Evolutionary conservation across 1,284 basidiomycete genomes (phyloP), one percentile per base, ranked within the genome.

Genomic region (Sporisorium sorghi): DNA sequence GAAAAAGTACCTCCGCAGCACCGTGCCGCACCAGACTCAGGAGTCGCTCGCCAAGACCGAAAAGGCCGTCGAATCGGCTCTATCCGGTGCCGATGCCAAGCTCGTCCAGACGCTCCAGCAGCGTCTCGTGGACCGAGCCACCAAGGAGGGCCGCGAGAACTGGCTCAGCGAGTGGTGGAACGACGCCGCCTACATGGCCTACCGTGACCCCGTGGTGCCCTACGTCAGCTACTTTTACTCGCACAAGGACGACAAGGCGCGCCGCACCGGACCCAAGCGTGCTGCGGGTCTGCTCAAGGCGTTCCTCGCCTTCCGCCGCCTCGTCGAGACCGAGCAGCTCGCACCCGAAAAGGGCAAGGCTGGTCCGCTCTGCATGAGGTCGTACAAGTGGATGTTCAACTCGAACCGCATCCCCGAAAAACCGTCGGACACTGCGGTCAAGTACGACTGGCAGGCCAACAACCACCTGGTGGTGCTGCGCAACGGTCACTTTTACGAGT

Each of bases 131-230:
- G 87, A 88, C 28, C 89, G 94, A 5, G 93, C 93, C 0, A 69
- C 47, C 39, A 75, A 77, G 56, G 81, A 85, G 40, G 84, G 84
- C 23, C 86, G 85, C 64, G 89, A 89, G 76, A 95, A 88, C 87
- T 99, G 96, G 96, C 88, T 99, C 33, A 88, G 89, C 58, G 93
- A 97, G 62, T 99, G 96, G 96, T 99, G 96, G 96, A 97, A 98
- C 85, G 93, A 97, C 43, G 89, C 86, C 10, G 95, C 94, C 24
- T 88, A 88, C 83, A 84, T 84, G 76, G 65, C 66, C 39, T 82
- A 82, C 69, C 88, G 93, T 49, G 93, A 97, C 77, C 91, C 95
- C 6, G 92, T 97, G 37, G 91, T 97, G 26, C 93, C 96, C 23
- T 93, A 91, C 80, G 94, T 97, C 80, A 93, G 91, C 87, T 99